Conservation (phyloP, 371 early-diverging fungal species). For the Mortierella sp. region DNA sequence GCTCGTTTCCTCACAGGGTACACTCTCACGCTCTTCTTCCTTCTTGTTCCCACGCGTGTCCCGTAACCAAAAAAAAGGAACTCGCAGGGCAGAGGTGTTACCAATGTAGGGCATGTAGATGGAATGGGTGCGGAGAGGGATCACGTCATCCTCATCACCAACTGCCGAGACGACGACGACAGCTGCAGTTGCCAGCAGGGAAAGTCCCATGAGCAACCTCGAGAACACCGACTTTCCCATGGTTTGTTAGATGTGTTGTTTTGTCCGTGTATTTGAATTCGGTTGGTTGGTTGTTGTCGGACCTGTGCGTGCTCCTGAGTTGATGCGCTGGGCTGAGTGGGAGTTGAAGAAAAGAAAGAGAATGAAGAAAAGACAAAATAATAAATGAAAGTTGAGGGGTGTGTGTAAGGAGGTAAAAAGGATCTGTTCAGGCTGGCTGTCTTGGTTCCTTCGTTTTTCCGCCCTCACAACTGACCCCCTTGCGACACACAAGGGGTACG, state of each 20-base stretch:
- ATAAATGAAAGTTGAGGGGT: not conserved
- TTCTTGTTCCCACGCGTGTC: not conserved
- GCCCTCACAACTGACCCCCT: not conserved
- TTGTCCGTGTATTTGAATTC: not conserved
- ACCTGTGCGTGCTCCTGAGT: not conserved
- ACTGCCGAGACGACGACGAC: constrained; percentile 28
- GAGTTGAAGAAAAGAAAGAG: not conserved
- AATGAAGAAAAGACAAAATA: not conserved
- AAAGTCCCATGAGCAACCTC: constrained; percentile 19
- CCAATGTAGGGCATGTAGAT: constrained; percentile 82
- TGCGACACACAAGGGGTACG: not conserved
- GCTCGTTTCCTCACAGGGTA: not conserved
- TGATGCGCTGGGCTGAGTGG: not conserved
- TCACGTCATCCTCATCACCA: constrained; percentile 37
- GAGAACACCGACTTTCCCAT: constrained; percentile 21
- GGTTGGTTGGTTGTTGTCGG: not conserved
- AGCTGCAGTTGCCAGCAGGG: not conserved
- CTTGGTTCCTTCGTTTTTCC: not conserved
- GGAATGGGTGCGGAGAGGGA: constrained; percentile 73
- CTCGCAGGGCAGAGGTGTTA: constrained; percentile 36
- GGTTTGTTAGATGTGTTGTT: not conserved
- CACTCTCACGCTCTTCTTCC: not conserved
- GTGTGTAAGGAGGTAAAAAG: not conserved
- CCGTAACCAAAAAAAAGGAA: no score
- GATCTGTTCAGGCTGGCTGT: not conserved